These are phyloP conservation scores for Huiozyma sinensis DNA, from an alignment of 805 yeast species.

Conservation along the genomic window DNA sequence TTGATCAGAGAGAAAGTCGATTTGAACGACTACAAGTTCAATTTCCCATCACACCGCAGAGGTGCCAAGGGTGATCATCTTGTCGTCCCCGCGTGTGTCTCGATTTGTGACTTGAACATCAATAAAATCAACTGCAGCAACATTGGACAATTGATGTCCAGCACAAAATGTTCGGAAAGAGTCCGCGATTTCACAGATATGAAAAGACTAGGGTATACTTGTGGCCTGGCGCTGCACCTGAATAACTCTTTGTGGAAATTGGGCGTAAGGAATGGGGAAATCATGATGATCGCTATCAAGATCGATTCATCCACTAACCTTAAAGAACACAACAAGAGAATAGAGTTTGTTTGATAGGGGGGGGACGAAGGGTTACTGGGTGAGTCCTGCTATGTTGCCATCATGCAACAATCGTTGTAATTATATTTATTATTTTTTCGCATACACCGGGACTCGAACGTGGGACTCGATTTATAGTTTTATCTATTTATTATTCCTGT, in stretches of 20 bases:
- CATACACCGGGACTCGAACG: not conserved
- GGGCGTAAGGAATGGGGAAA: conserved; percentile 10
- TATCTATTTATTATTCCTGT: not conserved
- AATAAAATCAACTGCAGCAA: conserved; percentile 12
- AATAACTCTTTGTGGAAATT: conserved; percentile 18
- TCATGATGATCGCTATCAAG: conserved; percentile 17
- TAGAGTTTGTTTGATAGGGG: conserved; percentile 9
- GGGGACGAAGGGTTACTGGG: not conserved
- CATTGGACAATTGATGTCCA: conserved; percentile 11
- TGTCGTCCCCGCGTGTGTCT: conserved; percentile 13
- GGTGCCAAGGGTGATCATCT: conserved; percentile 4
- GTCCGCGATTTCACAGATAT: conserved; percentile 7
- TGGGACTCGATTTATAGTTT: not conserved
- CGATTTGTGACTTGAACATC: conserved; percentile 12
- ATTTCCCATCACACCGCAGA: conserved; percentile 2
- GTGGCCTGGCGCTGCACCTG: conserved; percentile 14
- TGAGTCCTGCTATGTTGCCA: not conserved
- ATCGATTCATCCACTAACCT: conserved; percentile 12
- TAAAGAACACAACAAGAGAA: conserved; percentile 14
- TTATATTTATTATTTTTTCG: not conserved
- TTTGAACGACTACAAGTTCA: conserved; percentile 6
- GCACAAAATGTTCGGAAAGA: conserved; percentile 6
- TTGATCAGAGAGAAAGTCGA: conserved; percentile 4
- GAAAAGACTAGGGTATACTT: conserved; percentile 2
- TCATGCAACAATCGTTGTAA: no score